Evolutionary conservation across 371 early-diverging fungal species (phyloP).

Genomic region (Mucor circinelloides): DNA sequence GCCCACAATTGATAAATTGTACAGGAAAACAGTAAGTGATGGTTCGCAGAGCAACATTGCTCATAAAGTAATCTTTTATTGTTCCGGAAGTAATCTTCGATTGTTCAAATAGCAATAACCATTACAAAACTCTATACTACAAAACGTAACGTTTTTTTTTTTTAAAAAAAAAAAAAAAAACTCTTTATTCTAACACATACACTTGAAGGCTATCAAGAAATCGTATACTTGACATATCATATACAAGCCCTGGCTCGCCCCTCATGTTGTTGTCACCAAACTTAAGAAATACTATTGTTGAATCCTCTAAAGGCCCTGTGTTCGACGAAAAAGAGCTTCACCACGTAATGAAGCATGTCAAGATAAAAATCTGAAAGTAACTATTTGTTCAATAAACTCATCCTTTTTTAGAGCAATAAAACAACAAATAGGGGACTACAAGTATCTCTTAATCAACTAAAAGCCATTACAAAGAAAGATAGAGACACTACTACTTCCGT

Average conservation of each 20-base stretch:
- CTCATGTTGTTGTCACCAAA: constrained; percentile 9
- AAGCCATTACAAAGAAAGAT: constrained; percentile 5
- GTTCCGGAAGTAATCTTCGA: too few species aligned
- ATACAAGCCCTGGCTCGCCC: constrained; percentile 15
- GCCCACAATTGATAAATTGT: too few species aligned
- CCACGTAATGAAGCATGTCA: constrained; percentile 5
- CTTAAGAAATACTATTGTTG: constrained; percentile 13
- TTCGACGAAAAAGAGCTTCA: constrained; percentile 16
- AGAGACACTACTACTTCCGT: constrained; percentile 6
- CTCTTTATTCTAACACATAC: constrained; percentile 20
- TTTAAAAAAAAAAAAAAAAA: constrained; percentile 16
- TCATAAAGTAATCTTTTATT: too few species aligned
- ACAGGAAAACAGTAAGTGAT: too few species aligned
- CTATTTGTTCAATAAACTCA: constrained; percentile 17
- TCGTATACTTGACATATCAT: constrained; percentile 18
- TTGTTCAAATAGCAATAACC: too few species aligned
- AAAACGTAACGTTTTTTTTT: constrained; percentile 18
- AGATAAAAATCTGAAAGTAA: constrained; percentile 18
- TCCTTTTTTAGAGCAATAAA: constrained; percentile 17
- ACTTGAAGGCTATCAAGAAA: constrained; percentile 20
- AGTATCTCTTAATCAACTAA: constrained; percentile 11
- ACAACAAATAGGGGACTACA: constrained; percentile 15
- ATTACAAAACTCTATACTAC: constrained; percentile 6
- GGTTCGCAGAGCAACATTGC: too few species aligned
- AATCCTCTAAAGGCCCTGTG: constrained; percentile 16